Evolutionary conservation across 164 flowering plant genomes (phyloP).

Genomic region (Aristolochia californica): DNA sequence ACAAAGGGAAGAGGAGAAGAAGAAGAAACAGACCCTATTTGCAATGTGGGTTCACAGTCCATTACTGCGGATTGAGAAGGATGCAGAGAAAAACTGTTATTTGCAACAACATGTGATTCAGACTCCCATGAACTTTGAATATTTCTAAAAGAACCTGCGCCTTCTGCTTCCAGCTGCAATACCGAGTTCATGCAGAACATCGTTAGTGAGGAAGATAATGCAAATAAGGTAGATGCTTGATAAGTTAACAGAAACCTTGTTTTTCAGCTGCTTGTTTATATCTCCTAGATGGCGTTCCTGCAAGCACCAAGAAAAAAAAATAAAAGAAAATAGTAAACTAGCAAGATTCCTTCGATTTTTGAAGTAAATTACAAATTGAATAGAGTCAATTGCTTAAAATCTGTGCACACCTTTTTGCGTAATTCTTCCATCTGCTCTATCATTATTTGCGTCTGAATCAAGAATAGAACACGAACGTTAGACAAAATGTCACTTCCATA

Average conservation of each 20-base stretch:
- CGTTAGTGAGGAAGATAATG: too few species aligned
- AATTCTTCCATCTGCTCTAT: constrained; percentile 83
- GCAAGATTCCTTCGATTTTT: background rate
- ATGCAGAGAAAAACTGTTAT: constrained; percentile 32
- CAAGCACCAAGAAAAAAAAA: constrained; percentile 4
- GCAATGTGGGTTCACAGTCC: constrained; percentile 57
- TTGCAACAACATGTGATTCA: constrained; percentile 24
- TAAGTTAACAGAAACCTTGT: constrained; percentile 30
- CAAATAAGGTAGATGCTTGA: background rate
- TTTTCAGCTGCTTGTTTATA: constrained; percentile 70
- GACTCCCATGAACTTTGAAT: constrained; percentile 51
- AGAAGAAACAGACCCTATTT: constrained; percentile 51
- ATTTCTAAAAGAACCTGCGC: constrained; percentile 28
- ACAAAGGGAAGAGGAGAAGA: background rate
- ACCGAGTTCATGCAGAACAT: background rate
- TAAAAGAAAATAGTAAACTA: background rate
- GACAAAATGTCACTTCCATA: background rate
- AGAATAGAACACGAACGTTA: background rate
- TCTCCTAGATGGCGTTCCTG: constrained; percentile 93
- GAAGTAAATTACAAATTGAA: background rate
- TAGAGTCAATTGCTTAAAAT: background rate
- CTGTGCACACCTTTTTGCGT: constrained; percentile 48
- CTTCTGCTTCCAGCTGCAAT: constrained; percentile 56
- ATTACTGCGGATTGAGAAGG: constrained; percentile 33
- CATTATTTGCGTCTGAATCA: constrained; percentile 67